phyloP scores from a whole-genome alignment of 2,329 filamentous ascomycete genomes.

The Xylaria multiplex region DNA sequence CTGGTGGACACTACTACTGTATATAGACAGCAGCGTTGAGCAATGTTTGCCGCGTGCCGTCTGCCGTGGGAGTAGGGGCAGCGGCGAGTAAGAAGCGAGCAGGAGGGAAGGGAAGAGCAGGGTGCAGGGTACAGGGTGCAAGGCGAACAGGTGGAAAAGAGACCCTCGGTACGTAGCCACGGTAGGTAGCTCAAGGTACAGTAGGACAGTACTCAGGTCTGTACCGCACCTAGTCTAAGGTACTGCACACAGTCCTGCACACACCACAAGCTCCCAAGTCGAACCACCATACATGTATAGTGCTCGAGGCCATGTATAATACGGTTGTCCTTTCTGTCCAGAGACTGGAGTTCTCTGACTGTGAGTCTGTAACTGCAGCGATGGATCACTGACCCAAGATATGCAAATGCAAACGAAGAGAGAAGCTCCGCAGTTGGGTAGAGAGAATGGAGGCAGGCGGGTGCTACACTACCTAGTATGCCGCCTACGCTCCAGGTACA shows the following conservation, averaged over 20 bases:
- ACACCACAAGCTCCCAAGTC: too few species aligned
- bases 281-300: too few species aligned
- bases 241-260: too few species aligned
- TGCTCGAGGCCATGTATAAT: too few species aligned
- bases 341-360: background rate
- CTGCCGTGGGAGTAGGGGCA: constrained; percentile 16
- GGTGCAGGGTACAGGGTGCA: constrained; percentile 6
- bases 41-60: constrained; percentile 37
- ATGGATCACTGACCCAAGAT: constrained; percentile 11
- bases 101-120: background rate
- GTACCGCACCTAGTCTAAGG: too few species aligned
- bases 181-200: background rate
- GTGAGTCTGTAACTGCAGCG: too few species aligned
- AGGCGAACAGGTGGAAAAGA: constrained; percentile 1
- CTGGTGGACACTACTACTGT: too few species aligned
- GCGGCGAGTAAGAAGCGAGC: background rate
- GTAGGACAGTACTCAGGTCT: too few species aligned
- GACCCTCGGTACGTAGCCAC: background rate
- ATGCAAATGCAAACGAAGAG: constrained; percentile 30
- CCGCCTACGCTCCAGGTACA: background rate
- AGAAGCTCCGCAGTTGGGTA: constrained; percentile 30
- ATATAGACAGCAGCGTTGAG: constrained; percentile 10
- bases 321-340: too few species aligned
- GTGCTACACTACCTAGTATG: background rate
- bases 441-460: background rate